Conservation (phyloP, 1,284 basidiomycete species). For the Chalciporus sp. region DNA sequence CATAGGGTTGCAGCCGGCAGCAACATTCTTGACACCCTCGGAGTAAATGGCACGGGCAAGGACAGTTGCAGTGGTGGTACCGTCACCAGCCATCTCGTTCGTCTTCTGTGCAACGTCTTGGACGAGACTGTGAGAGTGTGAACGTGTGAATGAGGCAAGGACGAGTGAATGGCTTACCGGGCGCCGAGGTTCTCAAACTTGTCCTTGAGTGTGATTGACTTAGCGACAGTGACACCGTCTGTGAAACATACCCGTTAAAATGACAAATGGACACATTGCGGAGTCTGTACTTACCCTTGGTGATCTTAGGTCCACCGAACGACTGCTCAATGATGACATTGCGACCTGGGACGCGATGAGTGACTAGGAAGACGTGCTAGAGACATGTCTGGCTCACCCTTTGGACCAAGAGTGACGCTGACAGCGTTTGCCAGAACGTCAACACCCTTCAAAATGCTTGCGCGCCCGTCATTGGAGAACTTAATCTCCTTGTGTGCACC, state of each 20-base stretch:
- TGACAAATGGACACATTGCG: background rate
- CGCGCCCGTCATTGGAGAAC: conserved; percentile 95
- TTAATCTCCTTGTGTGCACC: conserved; percentile 95
- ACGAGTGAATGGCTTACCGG: conserved; percentile 58
- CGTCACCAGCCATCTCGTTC: conserved; percentile 97
- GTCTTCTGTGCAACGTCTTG: conserved; percentile 97
- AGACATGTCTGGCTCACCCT: conserved; percentile 56
- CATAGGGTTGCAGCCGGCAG: conserved; percentile 99
- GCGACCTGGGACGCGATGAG: conserved; percentile 59
- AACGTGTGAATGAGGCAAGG: background rate
- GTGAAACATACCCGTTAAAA: conserved; percentile 2
- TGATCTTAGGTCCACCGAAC: conserved; percentile 97
- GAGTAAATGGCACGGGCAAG: conserved; percentile 97
- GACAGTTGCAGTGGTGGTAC: conserved; percentile 97
- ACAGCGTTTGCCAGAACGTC: conserved; percentile 96
- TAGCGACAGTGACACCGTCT: conserved; percentile 99
- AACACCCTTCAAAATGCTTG: conserved; percentile 93
- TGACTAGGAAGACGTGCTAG: background rate
- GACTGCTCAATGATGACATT: conserved; percentile 99
- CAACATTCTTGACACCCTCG: conserved; percentile 99
- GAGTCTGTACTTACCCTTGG: conserved; percentile 67
- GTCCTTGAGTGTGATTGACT: conserved; percentile 93
- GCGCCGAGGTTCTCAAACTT: conserved; percentile 99
- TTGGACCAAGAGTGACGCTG: conserved; percentile 94
- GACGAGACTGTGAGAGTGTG: conserved; percentile 62